Base-by-base conservation (phyloP, 31 red algal species). In the Bonnemaisonia californica region DNA sequence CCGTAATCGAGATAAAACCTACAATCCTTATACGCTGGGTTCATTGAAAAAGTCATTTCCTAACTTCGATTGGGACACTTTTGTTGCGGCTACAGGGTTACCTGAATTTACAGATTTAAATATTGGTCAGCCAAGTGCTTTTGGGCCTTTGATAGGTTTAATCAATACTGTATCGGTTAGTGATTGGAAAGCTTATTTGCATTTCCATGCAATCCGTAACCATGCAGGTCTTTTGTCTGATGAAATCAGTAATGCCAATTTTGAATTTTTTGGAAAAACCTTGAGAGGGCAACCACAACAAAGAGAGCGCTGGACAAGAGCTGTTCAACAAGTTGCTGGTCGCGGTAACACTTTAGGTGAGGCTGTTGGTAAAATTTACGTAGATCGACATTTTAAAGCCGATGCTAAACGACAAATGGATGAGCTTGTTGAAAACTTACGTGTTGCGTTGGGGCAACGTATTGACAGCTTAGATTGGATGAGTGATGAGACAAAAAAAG, bases 261-360 rank as follows among this genome's bases (percentile, higher is more conserved):
- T 79, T 63, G 75, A 3, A 4, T 79, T 79, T 29, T 36, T 33
- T 19, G 51, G 45, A 2, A 79, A 62, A 1, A 30, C 35, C 55
- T 26, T 79, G 23, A 79, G 1, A 5, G 75, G 75, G n/a, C 75
- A 79, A 33, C n/a, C 34, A n/a, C 29, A 79, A 33, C 54, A 62
- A 2, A 34, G 58, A 22, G 5, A 23, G 32, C 51, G 29, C 24
- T 79, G 51, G 51, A 79, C 58, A 55, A 45, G 75, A 3, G 75
- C 13, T 34, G 33, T 33, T 29, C n/a, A 4, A 11, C n/a, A 28
- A 4, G 24, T 35, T 26, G 18, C 23, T 40, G 71, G 4, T 1
- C 24, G 3, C 32, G n/a, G n/a, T n/a, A n/a, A n/a, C n/a, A n/a
- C 34, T 21, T 34, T 62, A 16, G 75, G 58, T n/a, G 55, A 62